Base-by-base conservation (phyloP, 495 filamentous ascomycete genomes). In the Tuber magnatum region DNA sequence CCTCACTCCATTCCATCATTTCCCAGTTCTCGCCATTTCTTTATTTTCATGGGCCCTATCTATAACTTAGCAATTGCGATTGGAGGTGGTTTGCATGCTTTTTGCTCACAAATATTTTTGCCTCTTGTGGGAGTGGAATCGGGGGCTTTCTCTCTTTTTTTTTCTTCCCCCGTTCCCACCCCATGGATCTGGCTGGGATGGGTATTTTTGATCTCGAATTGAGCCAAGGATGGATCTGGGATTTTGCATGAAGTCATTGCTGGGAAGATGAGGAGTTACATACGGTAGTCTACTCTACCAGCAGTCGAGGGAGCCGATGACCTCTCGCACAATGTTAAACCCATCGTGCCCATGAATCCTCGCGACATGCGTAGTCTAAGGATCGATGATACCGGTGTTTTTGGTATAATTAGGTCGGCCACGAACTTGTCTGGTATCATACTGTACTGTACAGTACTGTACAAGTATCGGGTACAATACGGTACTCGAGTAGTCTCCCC, bases 21-120 rank as follows among this genome's bases (percentile, higher is more conserved):
- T 76, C 44, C 61, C 38, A 46, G 56, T 40, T 46, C 32, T 72
- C n/a, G 7, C 16, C 70, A 69, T 68, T 28, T 43, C 35, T 73
- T 74, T 44, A 12, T 39, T 56, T 43, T 39, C 42, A 18, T 28
- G 14, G 28, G 39, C 40, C 28, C 32, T 32, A 14, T 28, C 32
- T 32, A 14, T 42, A 35, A n/a, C 7, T 35, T 20, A 68, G 68
- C 43, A 44, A 35, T 42, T 70, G 35, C 65, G 61, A 41, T 72
- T 46, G 51, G n/a, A 51, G 35, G 56, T 35, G 32, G 56, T 28
- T 65, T 65, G 56, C 56, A 32, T 65, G 10, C 4, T 35, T 65
- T 35, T 35, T 65, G 1, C 28, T 35, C 28, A 18, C 56, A 65
- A 65, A 35, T 14, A 16, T 65, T 65, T 65, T 65, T 35, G 16